Base-by-base conservation (phyloP, 2,329 filamentous ascomycete species). In the Blastomyces percursus region DNA sequence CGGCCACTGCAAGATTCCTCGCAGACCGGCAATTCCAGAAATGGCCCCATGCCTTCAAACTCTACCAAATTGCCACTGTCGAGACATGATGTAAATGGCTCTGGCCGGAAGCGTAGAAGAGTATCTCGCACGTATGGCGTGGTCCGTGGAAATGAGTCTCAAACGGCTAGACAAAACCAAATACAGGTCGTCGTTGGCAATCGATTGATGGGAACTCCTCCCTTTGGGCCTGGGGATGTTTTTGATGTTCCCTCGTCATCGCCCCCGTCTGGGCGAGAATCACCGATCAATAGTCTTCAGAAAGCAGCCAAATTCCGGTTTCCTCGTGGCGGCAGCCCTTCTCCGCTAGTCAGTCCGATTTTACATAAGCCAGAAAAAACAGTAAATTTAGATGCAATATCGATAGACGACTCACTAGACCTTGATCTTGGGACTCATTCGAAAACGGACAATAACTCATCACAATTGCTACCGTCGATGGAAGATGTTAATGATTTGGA, bases 231-330 rank as follows among this genome's bases (percentile, higher is more conserved):
- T 57, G 27, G 55, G 6, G 67, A 67, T 35, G 62, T 73, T 3
- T 74, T 72, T 52, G 71, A 78, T 63, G 64, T 76, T 30, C 71
- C 70, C 7, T 71, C 68, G 38, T 79, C 77, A 30, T 76, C 78
- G 19, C 76, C 77, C 40, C 69, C 69, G 21, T 76, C 77, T 40
- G 72, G 71, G 4, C 73, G 69, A 62, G 63, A 66, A 1, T 73
- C 72, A 21, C 74, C 74, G 1, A 60, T 56, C 19, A 46, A 38
- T 51, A 35, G 59, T n/a, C 66, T 64, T 16, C 69, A 66, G 38
- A 62, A 57, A 24, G 64, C 66, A 27, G 67, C 68, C 38, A 69
- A 66, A 21, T 77, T 78, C 58, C 72, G 71, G 5, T 74, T 76
- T 44, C 76, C 77, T 35, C 71, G 63, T 32, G 75, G 69, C 2